These are phyloP conservation scores for Pythium sukuiense DNA, from an alignment of 352 stramenopile genomes.

Conservation along the genomic window DNA sequence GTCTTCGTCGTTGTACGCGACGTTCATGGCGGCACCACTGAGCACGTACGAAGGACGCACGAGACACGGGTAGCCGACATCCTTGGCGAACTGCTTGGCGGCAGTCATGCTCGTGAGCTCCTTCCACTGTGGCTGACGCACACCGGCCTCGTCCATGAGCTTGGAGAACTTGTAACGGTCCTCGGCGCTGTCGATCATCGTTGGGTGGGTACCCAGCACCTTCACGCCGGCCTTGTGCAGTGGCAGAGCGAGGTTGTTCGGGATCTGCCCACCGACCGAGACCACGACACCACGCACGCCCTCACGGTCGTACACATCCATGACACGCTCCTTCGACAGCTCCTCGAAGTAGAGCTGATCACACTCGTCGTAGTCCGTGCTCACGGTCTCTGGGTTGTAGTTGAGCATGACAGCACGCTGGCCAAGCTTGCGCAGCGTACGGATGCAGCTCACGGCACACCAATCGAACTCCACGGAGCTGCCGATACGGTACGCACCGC, in stretches of 20 bases:
- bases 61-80: slow-evolving; percentile 94
- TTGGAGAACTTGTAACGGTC: slow-evolving; percentile 97
- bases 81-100: slow-evolving; percentile 86
- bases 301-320: slow-evolving; percentile 99
- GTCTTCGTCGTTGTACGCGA: slow-evolving; percentile 91
- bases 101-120: slow-evolving; percentile 88
- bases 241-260: slow-evolving; percentile 97
- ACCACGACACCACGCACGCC: slow-evolving; percentile 94
- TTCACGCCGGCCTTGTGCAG: slow-evolving; percentile 92
- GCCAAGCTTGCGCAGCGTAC: slow-evolving; percentile 90
- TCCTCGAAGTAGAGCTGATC: slow-evolving; percentile 99
- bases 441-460: slow-evolving; percentile 96
- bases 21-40: slow-evolving; percentile 96
- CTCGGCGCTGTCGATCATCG: slow-evolving; percentile 97
- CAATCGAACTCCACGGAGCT: slow-evolving; percentile 99
- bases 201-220: slow-evolving; percentile 94
- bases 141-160: slow-evolving; percentile 93
- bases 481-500: slow-evolving; percentile 98
- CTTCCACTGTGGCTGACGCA: slow-evolving; percentile 95
- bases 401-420: slow-evolving; percentile 99
- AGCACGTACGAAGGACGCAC: slow-evolving; percentile 97
- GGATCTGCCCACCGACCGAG: slow-evolving; percentile 98
- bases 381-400: slow-evolving; percentile 99
- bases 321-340: slow-evolving; percentile 96
- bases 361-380: slow-evolving; percentile 99